Base-by-base conservation (phyloP, 2,329 filamentous ascomycete genomes). In the Epicoccum sorghinum region DNA sequence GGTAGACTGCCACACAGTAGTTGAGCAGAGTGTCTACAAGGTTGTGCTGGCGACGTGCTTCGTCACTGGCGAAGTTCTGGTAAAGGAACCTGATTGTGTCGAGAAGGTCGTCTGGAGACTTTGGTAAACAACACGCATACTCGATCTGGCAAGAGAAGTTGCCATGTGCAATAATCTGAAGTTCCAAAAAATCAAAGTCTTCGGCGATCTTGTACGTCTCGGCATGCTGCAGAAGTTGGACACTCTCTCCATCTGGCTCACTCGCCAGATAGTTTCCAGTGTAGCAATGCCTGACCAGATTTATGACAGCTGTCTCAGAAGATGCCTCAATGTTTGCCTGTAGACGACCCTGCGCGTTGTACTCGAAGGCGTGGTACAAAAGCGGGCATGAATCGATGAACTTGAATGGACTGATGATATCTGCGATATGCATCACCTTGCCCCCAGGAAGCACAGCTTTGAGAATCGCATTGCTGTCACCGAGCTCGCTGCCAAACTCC, bases 211-310 rank as follows among this genome's bases (percentile, higher is more conserved):
- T 75, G 57, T 71, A 77, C 18, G 77, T 64, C 47, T 79, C 68
- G 12, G 68, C 73, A 52, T 80, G 78, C 2, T 73, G 59, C 10
- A 79, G 65, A 10, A 80, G 58, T 0, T 72, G 70, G 8, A 68
- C 57, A 33, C 62, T 57, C 2, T 73, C 69, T 4, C 49, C 40
- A 7, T 57, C 45, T 9, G 57, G 52, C 7, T 55, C 51, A 24
- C 46, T 45, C 18, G 66, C 51, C 7, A 72, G 65, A 56, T 79
- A 79, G 43, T 65, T 65, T 35, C 73, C 73, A 4, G 69, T 72
- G 58, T 80, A 79, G 44, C 79, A 64, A 59, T 69, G 79, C 47
- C 77, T 71, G 8, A 79, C 62, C 38, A 81, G 74, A 7, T 71
- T 69, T 27, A 69, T 47, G 14, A 74, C 68, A 5, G 73, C 70